These are phyloP conservation scores for Boletus rubescentipes DNA, from an alignment of 768 basidiomycete genomes.

Conservation along the genomic window DNA sequence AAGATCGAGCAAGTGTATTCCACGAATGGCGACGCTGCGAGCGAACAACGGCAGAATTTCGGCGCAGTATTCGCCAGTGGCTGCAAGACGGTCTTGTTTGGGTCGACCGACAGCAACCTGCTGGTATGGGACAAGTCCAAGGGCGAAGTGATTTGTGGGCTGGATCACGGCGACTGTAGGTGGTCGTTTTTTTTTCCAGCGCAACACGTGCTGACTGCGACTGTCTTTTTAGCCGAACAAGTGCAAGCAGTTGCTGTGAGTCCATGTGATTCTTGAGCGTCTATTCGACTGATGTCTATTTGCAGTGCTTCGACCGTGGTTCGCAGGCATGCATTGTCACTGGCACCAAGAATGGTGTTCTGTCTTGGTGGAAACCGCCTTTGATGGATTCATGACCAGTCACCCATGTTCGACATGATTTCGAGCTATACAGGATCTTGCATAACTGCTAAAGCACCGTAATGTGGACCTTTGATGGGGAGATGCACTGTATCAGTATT, in stretches of 20 bases:
- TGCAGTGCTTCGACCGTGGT: slow-evolving; percentile 48
- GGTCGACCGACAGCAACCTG: slow-evolving; percentile 50
- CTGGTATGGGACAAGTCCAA: slow-evolving; percentile 63
- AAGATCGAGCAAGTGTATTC: slow-evolving; percentile 54
- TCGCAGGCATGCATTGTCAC: slow-evolving; percentile 45
- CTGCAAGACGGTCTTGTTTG: slow-evolving; percentile 58
- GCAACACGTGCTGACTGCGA: slow-evolving; percentile 7
- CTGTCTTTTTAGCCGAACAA: slow-evolving; percentile 26
- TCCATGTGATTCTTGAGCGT: neutral
- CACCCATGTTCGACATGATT: slow-evolving; percentile 3
- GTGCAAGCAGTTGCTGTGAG: slow-evolving; percentile 38
- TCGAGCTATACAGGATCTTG: slow-evolving; percentile 27
- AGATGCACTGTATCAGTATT: slow-evolving; percentile 35
- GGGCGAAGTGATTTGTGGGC: slow-evolving; percentile 52
- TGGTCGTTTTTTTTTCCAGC: neutral
- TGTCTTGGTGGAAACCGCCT: slow-evolving; percentile 56
- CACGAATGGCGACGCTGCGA: slow-evolving; percentile 33
- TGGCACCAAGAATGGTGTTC: slow-evolving; percentile 52
- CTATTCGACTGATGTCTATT: slow-evolving; percentile 26
- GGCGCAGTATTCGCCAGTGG: slow-evolving; percentile 54
- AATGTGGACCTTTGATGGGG: slow-evolving; percentile 25
- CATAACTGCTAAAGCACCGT: slow-evolving; percentile 28
- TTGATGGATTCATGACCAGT: slow-evolving; percentile 19
- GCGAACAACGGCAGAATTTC: slow-evolving; percentile 36
- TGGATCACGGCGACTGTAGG: slow-evolving; percentile 62